phyloP scores from a whole-genome alignment of 1,139 yeast genomes.

The Diutina rugosa region DNA sequence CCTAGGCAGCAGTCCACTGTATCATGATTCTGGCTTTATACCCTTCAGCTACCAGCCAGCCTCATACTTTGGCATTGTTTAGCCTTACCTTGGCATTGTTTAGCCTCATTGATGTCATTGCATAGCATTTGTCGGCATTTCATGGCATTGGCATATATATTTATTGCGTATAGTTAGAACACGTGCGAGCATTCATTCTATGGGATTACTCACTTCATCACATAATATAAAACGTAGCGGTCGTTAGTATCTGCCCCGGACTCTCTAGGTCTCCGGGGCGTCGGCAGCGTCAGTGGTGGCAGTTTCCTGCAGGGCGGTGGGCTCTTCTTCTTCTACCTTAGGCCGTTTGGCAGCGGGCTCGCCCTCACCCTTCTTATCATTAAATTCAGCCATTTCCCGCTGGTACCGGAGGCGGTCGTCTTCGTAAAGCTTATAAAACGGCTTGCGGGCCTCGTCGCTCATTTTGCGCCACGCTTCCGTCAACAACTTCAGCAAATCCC shows the following conservation, averaged over 20 bases:
- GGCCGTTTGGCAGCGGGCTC: constrained; percentile 2
- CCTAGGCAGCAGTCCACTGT: too few species aligned
- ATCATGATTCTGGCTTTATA: too few species aligned
- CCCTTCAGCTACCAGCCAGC: too few species aligned
- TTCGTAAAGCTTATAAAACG: constrained; percentile 66
- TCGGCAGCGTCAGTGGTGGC: neutral
- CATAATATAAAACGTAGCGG: neutral
- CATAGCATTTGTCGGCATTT: too few species aligned
- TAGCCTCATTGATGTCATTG: too few species aligned
- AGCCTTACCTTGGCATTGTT: too few species aligned
- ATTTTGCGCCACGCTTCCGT: constrained; percentile 72
- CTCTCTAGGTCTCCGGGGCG: neutral
- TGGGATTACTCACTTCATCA: too few species aligned
- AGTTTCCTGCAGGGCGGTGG: neutral
- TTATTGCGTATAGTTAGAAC: neutral
- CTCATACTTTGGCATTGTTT: too few species aligned
- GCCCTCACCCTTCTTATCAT: constrained; percentile 18
- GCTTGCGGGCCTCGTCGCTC: constrained; percentile 56
- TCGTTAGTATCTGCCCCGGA: neutral
- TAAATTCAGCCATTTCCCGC: constrained; percentile 57
- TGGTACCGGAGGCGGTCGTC: constrained; percentile 70
- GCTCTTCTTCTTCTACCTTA: neutral
- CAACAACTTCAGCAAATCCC: constrained; percentile 34
- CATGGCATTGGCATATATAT: too few species aligned
- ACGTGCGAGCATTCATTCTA: neutral